Percentiles rank a stretch among this genome's conserved stretches.
Evolutionary conservation across 208 protist species (phyloP).

Genomic region (Acanthamoeba healyi): DNA sequence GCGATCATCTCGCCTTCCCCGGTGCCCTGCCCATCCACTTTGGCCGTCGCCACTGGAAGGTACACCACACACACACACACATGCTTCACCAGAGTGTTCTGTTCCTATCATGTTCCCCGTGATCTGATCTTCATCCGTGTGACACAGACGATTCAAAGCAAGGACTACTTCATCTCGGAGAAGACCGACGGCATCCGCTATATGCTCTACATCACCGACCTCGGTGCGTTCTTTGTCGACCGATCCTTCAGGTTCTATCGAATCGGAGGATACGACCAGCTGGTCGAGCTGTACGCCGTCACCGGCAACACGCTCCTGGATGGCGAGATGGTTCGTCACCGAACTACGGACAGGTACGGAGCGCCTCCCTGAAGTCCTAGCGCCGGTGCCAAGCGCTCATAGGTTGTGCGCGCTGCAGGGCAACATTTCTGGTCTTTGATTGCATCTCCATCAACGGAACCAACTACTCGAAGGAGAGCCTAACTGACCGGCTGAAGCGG

Average conservation of each 20-base stretch:
- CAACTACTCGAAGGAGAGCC: neutral
- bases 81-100: no score
- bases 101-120: no score
- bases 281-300: neutral
- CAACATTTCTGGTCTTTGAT: slow-evolving; percentile 6
- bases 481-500: neutral
- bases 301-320: neutral
- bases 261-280: slow-evolving; percentile 24
- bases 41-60: slow-evolving; percentile 38
- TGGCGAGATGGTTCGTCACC: slow-evolving; percentile 40
- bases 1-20: neutral
- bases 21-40: slow-evolving; percentile 37
- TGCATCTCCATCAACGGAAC: neutral
- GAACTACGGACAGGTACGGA: neutral
- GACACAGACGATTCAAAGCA: slow-evolving; percentile 11
- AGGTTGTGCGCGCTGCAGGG: no score
- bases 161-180: slow-evolving; percentile 24
- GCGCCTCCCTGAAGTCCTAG: no score
- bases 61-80: neutral
- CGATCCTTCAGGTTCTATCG: neutral
- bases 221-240: neutral
- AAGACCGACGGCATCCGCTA: slow-evolving; percentile 40
- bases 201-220: slow-evolving; percentile 29
- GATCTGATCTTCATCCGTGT: no score
- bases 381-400: no score